Evolutionary conservation across 2,329 filamentous ascomycete species (phyloP).

Genomic region (Gliomastix tumulicola): DNA sequence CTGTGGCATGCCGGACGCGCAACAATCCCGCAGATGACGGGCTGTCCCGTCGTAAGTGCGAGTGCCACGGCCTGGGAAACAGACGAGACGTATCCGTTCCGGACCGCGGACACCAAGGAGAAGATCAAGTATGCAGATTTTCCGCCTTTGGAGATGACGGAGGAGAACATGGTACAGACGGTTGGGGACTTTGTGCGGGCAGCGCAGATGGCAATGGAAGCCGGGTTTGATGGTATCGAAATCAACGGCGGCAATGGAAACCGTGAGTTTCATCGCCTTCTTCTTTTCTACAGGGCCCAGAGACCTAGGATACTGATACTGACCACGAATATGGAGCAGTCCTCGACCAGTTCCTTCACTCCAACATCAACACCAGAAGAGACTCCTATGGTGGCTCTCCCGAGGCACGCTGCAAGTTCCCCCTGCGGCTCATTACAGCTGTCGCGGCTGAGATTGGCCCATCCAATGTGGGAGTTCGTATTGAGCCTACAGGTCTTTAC

Average conservation of each 20-base stretch:
- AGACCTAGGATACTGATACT: too few species aligned
- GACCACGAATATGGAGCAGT: too few species aligned
- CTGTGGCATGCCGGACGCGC: conserved; percentile 39
- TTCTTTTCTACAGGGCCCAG: too few species aligned
- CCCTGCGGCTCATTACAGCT: conserved; percentile 43
- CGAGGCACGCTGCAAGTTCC: conserved; percentile 37
- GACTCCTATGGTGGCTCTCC: conserved; percentile 25
- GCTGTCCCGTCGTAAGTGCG: conserved; percentile 24
- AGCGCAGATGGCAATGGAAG: conserved; percentile 38
- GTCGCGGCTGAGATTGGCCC: conserved; percentile 34
- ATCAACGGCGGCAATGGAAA: conserved; percentile 32
- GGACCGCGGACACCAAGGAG: conserved; percentile 20
- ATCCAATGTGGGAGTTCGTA: conserved; percentile 34
- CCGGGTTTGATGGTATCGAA: conserved; percentile 40
- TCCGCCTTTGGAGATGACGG: conserved; percentile 22
- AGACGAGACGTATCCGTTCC: conserved; percentile 30
- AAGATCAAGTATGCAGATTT: conserved; percentile 27
- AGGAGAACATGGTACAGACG: conserved; percentile 30
- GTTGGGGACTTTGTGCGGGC: conserved; percentile 19
- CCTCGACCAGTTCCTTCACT: conserved; percentile 28
- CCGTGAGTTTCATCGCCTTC: too few species aligned
- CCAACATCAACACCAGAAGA: conserved; percentile 24
- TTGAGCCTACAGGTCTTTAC: conserved; percentile 42
- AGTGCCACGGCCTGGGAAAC: conserved; percentile 37
- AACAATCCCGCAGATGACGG: conserved; percentile 27